phyloP scores from a whole-genome alignment of 805 yeast species.

The Saccharomycopsis lassenensis region DNA sequence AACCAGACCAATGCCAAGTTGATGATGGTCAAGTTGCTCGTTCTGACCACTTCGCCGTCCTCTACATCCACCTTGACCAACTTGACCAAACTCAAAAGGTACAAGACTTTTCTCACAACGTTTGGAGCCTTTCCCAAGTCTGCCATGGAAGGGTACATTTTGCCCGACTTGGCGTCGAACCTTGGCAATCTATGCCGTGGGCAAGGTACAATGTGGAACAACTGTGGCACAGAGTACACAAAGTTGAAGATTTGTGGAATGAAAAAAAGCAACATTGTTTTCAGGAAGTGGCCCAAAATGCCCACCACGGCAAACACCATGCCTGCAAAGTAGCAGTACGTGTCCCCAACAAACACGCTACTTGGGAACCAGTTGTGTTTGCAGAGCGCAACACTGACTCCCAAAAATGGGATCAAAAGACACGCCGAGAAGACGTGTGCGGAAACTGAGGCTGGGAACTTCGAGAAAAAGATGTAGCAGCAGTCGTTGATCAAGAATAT shows the following conservation, averaged over 20 bases:
- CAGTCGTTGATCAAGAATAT: conserved; percentile 68
- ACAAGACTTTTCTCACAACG: background rate
- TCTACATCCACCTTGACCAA: conserved; percentile 37
- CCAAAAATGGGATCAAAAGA: conserved; percentile 74
- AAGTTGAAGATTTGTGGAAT: conserved; percentile 89
- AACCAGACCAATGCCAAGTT: conserved; percentile 74
- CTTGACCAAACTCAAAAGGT: conserved; percentile 28
- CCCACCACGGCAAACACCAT: conserved; percentile 98
- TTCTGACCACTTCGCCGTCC: conserved; percentile 21
- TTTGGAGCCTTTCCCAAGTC: too few species aligned
- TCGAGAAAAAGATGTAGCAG: conserved; percentile 43
- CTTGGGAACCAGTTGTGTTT: conserved; percentile 88
- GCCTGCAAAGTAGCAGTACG: conserved; percentile 95
- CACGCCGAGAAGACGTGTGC: conserved; percentile 77
- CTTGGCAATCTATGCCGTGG: conserved; percentile 92
- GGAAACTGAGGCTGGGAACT: conserved; percentile 49
- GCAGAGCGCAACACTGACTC: conserved; percentile 68
- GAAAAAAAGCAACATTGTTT: conserved; percentile 77
- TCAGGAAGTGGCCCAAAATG: conserved; percentile 90
- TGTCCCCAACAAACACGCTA: conserved; percentile 90
- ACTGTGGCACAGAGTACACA: conserved; percentile 83
- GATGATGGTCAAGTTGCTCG: conserved; percentile 77
- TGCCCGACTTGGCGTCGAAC: conserved; percentile 55
- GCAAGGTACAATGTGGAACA: conserved; percentile 78
- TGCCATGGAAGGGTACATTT: conserved; percentile 64